Conservation (phyloP, 495 filamentous ascomycete species). For the Daldinia decipiens region DNA sequence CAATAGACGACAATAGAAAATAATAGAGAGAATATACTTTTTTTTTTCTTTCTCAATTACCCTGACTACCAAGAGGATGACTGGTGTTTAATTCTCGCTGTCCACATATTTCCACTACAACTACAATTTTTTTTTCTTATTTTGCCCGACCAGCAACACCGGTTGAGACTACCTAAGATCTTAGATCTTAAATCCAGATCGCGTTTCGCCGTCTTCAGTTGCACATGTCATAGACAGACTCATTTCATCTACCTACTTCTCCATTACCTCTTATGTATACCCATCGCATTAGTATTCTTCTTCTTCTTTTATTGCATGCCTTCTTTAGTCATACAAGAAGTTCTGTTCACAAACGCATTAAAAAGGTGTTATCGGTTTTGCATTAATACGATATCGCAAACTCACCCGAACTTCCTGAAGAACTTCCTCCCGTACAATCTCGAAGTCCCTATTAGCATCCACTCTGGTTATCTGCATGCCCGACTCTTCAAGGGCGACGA, state of each 20-base stretch:
- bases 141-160: not conserved
- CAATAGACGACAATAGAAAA: not conserved
- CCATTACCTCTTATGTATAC: too few relatives aligned
- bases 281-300: too few relatives aligned
- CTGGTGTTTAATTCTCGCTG: not conserved
- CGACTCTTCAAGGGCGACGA: slow-evolving; percentile 23
- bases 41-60: not conserved
- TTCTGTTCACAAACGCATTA: not conserved
- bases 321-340: not conserved
- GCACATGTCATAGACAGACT: not conserved
- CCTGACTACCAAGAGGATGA: not conserved
- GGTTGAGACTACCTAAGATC: not conserved
- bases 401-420: slow-evolving; percentile 15
- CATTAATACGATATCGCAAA: not conserved
- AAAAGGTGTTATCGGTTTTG: not conserved
- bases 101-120: not conserved
- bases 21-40: not conserved
- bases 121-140: not conserved
- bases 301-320: too few relatives aligned
- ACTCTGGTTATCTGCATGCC: slow-evolving; percentile 19
- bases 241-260: too few relatives aligned
- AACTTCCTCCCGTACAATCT: slow-evolving; percentile 21
- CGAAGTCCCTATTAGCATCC: slow-evolving; percentile 18
- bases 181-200: not conserved
- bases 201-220: slow-evolving; percentile 6